These are phyloP conservation scores for Suillus paluster DNA, from an alignment of 768 basidiomycete species.

Conservation along the genomic window DNA sequence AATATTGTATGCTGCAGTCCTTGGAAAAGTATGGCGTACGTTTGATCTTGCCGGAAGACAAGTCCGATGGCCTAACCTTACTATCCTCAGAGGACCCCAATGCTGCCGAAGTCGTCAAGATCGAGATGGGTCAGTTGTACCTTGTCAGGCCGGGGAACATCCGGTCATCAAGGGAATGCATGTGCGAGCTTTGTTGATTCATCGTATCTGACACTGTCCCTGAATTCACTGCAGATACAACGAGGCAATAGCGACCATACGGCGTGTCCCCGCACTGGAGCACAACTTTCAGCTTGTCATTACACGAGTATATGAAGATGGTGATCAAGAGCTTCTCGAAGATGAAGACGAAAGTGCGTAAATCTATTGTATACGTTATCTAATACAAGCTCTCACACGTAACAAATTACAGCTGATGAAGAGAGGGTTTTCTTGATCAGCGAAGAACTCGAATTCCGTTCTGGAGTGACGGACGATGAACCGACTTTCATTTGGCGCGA, in stretches of 20 bases:
- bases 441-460: constrained; percentile 86
- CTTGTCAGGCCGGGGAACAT: constrained; percentile 91
- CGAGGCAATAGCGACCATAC: constrained; percentile 93
- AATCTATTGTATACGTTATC: constrained; percentile 5
- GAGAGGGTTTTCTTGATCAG: constrained; percentile 92
- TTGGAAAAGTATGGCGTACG: constrained; percentile 96
- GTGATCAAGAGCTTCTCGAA: constrained; percentile 91
- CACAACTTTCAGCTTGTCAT: constrained; percentile 92
- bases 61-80: constrained; percentile 28
- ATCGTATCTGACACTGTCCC: constrained; percentile 2
- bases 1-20: constrained; percentile 52
- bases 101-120: constrained; percentile 93
- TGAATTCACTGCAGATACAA: constrained; percentile 67
- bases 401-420: constrained; percentile 72
- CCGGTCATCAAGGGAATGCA: constrained; percentile 94
- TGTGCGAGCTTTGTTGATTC: constrained; percentile 56
- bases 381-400: constrained; percentile 10
- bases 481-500: constrained; percentile 92
- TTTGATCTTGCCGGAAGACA: constrained; percentile 29
- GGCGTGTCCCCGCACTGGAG: constrained; percentile 75
- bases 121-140: constrained; percentile 89
- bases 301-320: constrained; percentile 96
- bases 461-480: constrained; percentile 73
- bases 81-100: constrained; percentile 80
- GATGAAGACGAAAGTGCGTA: constrained; percentile 88